Base-by-base conservation (phyloP, 176 grass and related monocot genomes). In the Zea mays region DNA sequence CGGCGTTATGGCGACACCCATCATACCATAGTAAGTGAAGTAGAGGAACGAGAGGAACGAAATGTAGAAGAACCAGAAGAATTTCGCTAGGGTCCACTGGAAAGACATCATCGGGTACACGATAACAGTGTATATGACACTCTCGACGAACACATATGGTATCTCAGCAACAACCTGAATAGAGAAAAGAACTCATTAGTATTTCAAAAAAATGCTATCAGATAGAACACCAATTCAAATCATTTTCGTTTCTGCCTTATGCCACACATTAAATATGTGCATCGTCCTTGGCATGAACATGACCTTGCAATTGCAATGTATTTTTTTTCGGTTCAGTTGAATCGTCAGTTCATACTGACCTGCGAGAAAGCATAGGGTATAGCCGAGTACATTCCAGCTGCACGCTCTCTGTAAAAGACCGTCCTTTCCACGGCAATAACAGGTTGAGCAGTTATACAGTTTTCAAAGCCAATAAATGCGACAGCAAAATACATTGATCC, bases 11-110 rank as follows among this genome's bases (percentile, higher is more conserved):
- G 90, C 75, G 8, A 86, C 85, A 8, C 62, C 83, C 89, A 93
- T 92, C 93, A 97, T 97, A 34, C 90, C 87, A 9, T 92, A 90
- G 68, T 93, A 93, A 75, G 88, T 92, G 81, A 90, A 90, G 71
- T 86, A 96, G 10, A 97, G 88, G 71, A 93, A 86, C 37, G 83
- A 52, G 50, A 93, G 79, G 88, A 90, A 88, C 8, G 86, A 74
- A 34, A 84, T 69, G 62, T 90, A 96, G 62, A 90, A 92, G 79
- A 92, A 96, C 93, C 90, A 96, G 42, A 96, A 50, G 88, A 97
- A 97, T 43, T 93, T 97, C 20, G 44, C 76, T 48, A 33, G 57
- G 13, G 90, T 90, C 90, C 90, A 97, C 37, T 87, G 48, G 70
- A 89, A 97, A 41, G 87, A 61, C 70, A 97, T 86, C 81, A 86